These are phyloP conservation scores for Russula earlei DNA, from an alignment of 768 basidiomycete species.

Conservation along the genomic window DNA sequence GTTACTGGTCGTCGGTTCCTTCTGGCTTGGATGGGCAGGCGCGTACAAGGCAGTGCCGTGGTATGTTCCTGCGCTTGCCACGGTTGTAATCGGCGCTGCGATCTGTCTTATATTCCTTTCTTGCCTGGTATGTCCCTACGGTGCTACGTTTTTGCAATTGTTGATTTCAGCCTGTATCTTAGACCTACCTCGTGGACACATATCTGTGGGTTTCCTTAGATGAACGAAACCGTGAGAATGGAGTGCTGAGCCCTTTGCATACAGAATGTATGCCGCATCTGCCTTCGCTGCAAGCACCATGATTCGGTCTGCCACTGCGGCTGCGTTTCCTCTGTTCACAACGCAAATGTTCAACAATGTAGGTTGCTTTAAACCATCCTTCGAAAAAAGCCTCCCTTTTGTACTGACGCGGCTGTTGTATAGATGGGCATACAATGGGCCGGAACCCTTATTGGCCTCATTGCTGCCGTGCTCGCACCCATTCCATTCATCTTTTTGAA, in stretches of 20 bases:
- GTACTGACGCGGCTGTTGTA: neutral
- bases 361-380: slow-evolving; percentile 24
- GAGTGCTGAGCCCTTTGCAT: neutral
- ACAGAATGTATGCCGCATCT: slow-evolving; percentile 34
- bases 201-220: slow-evolving; percentile 29
- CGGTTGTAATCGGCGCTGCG: slow-evolving; percentile 37
- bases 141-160: neutral
- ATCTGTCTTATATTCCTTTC: slow-evolving; percentile 46
- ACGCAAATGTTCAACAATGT: slow-evolving; percentile 47
- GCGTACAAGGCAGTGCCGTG: slow-evolving; percentile 43
- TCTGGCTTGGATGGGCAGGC: slow-evolving; percentile 46
- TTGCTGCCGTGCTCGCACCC: slow-evolving; percentile 28
- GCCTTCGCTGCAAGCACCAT: slow-evolving; percentile 56
- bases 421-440: slow-evolving; percentile 25
- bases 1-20: slow-evolving; percentile 28
- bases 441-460: slow-evolving; percentile 28
- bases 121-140: slow-evolving; percentile 33
- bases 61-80: slow-evolving; percentile 47
- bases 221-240: neutral
- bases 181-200: slow-evolving; percentile 51
- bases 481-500: slow-evolving; percentile 32
- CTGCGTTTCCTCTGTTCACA: slow-evolving; percentile 59
- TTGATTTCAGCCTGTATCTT: neutral
- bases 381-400: too few relatives aligned
- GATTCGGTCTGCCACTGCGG: slow-evolving; percentile 45